Evolutionary conservation across 352 stramenopile genomes (phyloP).

Genomic region (Phytophthora sp.): DNA sequence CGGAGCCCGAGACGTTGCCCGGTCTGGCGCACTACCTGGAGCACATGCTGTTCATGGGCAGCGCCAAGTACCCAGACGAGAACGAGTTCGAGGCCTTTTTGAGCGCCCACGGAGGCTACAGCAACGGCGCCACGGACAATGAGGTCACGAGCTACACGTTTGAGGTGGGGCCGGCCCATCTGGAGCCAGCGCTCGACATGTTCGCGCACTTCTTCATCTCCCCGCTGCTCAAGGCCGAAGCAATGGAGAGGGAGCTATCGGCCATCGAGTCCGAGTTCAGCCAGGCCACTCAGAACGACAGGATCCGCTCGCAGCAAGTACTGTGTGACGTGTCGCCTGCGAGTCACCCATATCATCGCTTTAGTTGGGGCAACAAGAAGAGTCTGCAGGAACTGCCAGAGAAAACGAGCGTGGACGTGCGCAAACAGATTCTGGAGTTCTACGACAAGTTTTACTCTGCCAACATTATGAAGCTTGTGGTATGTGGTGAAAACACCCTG

Average conservation of each 20-base stretch:
- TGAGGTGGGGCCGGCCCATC: slow-evolving; percentile 75
- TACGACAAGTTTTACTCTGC: slow-evolving; percentile 79
- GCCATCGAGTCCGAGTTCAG: slow-evolving; percentile 91
- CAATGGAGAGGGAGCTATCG: slow-evolving; percentile 82
- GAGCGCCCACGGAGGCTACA: slow-evolving; percentile 88
- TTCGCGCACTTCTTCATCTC: slow-evolving; percentile 96
- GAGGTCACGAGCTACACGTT: slow-evolving; percentile 95
- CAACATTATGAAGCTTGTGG: slow-evolving; percentile 87
- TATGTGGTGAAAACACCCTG: slow-evolving; percentile 75
- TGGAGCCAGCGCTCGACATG: slow-evolving; percentile 86
- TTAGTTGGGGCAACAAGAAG: slow-evolving; percentile 87
- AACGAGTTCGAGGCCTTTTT: slow-evolving; percentile 94
- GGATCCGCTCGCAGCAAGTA: slow-evolving; percentile 80
- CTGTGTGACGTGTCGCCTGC: slow-evolving; percentile 59
- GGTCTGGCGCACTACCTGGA: slow-evolving; percentile 93
- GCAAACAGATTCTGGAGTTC: slow-evolving; percentile 64
- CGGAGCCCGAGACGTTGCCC: slow-evolving; percentile 69
- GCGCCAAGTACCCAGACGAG: slow-evolving; percentile 92
- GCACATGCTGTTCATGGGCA: slow-evolving; percentile 97
- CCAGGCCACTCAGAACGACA: slow-evolving; percentile 77
- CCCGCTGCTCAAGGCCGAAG: slow-evolving; percentile 83
- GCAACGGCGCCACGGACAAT: slow-evolving; percentile 93
- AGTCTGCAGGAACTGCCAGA: slow-evolving; percentile 63
- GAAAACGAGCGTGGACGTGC: slow-evolving; percentile 55
- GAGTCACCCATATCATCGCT: slow-evolving; percentile 78